Evolutionary conservation across 768 basidiomycete species (phyloP).

Genomic region (Boletus rubescentipes): DNA sequence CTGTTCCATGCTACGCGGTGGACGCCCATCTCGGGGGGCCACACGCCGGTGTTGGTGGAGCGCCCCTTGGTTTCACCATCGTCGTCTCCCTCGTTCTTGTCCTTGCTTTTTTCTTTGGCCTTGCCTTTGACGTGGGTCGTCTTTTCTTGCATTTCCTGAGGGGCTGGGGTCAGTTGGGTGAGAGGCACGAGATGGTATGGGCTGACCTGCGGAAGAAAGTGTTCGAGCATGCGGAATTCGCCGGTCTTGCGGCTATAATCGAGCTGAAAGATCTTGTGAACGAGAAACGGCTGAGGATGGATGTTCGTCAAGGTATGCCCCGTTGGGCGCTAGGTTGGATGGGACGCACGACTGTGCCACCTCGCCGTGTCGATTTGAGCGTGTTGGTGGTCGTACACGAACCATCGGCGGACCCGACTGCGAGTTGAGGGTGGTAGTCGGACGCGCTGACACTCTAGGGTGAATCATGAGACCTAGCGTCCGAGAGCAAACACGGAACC

Average conservation of each 20-base stretch:
- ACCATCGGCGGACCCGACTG: constrained; percentile 83
- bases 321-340: not conserved
- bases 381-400: constrained; percentile 72
- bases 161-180: not conserved
- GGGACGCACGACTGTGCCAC: constrained; percentile 64
- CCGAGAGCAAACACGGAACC: constrained; percentile 20
- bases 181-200: not conserved
- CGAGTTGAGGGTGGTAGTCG: constrained; percentile 85
- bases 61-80: constrained; percentile 14
- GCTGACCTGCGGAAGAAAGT: constrained; percentile 70
- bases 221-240: constrained; percentile 87
- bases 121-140: constrained; percentile 35
- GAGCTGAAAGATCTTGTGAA: constrained; percentile 79
- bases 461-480: not conserved
- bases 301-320: not conserved
- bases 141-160: constrained; percentile 48
- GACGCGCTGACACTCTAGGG: constrained; percentile 68
- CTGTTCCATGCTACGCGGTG: constrained; percentile 83
- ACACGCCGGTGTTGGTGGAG: constrained; percentile 58
- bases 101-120: constrained; percentile 26
- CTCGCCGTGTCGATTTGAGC: constrained; percentile 63
- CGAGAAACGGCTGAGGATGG: constrained; percentile 61
- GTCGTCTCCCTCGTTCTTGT: constrained; percentile 21
- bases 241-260: constrained; percentile 79
- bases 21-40: constrained; percentile 77